phyloP scores from a whole-genome alignment of 306 rosid genomes.

The Canavalia ensiformis region DNA sequence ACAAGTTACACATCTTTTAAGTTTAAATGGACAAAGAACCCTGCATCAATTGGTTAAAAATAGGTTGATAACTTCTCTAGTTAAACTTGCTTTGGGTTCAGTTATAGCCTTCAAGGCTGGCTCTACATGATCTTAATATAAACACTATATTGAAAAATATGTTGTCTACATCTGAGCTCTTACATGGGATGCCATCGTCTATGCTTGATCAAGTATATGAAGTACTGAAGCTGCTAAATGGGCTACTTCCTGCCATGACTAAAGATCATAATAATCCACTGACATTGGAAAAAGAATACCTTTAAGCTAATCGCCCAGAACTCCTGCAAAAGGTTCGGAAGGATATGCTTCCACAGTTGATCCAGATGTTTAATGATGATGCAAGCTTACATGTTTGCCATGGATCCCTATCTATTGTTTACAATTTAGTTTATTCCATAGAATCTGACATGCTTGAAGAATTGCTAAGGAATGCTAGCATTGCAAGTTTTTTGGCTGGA shows the following conservation, averaged over 20 bases:
- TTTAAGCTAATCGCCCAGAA: conserved; percentile 65
- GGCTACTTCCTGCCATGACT: conserved; percentile 75
- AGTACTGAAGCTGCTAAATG: conserved; percentile 86
- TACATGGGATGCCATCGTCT: conserved; percentile 77
- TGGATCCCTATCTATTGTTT: conserved; percentile 80
- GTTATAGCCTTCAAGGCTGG: conserved; percentile 69
- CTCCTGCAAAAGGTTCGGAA: conserved; percentile 76
- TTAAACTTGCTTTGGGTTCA: conserved; percentile 86
- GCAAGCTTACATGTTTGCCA: conserved; percentile 85
- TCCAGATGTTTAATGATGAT: conserved; percentile 97
- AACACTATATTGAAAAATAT: conserved; percentile 77
- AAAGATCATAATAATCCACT: conserved; percentile 69
- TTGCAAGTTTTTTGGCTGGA: conserved; percentile 95
- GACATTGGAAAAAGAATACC: conserved; percentile 65
- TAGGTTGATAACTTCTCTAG: conserved; percentile 86
- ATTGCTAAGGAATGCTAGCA: conserved; percentile 73
- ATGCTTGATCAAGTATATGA: conserved; percentile 82
- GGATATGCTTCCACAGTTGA: conserved; percentile 82
- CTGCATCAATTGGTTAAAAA: conserved; percentile 70
- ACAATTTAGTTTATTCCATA: conserved; percentile 79
- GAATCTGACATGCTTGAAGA: conserved; percentile 80
- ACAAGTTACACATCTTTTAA: conserved; percentile 73
- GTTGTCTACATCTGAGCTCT: conserved; percentile 69
- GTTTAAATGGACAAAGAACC: conserved; percentile 69
- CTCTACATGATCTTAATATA: conserved; percentile 79